phyloP scores from a whole-genome alignment of 192 early-diverging fungal genomes.

The Backusella liffmaniae region DNA sequence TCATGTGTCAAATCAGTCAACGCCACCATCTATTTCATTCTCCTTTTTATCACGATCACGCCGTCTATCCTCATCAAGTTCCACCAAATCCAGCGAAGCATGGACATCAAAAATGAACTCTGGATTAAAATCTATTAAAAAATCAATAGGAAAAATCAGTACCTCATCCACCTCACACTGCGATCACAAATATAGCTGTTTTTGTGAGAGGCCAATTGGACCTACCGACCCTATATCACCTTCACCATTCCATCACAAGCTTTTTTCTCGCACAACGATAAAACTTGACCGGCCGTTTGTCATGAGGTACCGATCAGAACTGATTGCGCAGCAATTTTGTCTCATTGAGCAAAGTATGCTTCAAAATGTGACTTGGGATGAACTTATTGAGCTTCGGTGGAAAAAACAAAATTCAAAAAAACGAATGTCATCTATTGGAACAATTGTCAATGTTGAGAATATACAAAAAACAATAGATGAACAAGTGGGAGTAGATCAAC shows the following conservation, averaged over 20 bases:
- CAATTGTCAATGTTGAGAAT: background rate
- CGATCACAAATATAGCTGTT: background rate
- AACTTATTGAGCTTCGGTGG: conserved; percentile 50
- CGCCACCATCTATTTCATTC: conserved; percentile 1
- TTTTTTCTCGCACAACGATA: background rate
- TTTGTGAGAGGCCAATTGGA: background rate
- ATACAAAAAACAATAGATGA: conserved; percentile 7
- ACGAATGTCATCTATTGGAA: background rate
- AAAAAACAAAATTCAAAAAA: conserved; percentile 19
- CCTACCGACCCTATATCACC: background rate
- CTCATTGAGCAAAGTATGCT: conserved; percentile 50
- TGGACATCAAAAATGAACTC: conserved; percentile 31
- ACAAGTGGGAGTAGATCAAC: conserved; percentile 15
- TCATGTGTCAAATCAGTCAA: background rate
- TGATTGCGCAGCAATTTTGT: conserved; percentile 54
- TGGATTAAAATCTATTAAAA: conserved; percentile 27
- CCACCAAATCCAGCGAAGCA: conserved; percentile 16
- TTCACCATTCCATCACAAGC: background rate
- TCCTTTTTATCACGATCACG: conserved; percentile 22
- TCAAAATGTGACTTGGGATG: conserved; percentile 52
- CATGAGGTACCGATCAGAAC: conserved; percentile 48
- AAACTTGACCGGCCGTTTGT: conserved; percentile 38
- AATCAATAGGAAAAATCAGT: conserved; percentile 15
- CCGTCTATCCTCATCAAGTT: conserved; percentile 26
- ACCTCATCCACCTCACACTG: background rate